phyloP scores from a whole-genome alignment of 768 basidiomycete genomes.

The Dictyophora rubrovolvata region DNA sequence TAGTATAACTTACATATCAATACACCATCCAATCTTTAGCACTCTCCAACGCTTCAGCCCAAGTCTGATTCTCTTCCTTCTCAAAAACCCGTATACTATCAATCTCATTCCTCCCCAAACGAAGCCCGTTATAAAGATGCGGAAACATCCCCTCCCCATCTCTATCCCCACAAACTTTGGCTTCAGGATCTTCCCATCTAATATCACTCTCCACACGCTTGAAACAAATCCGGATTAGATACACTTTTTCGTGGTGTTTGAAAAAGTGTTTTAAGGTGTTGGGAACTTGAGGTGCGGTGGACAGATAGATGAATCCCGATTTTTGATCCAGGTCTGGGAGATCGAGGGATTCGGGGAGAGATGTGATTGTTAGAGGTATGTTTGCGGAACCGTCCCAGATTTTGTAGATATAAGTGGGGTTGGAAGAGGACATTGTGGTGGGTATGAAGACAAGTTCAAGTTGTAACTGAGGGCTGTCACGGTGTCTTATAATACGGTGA shows the following conservation, averaged over 20 bases:
- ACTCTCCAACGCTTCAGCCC: conserved; percentile 23
- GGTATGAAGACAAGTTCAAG: too few species aligned
- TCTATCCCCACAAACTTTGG: conserved; percentile 31
- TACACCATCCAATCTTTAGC: conserved; percentile 25
- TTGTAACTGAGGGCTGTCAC: too few species aligned
- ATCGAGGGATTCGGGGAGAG: conserved; percentile 38
- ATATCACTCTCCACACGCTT: conserved; percentile 28
- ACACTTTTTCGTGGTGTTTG: conserved; percentile 26
- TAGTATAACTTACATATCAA: conserved; percentile 12
- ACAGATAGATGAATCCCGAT: conserved; percentile 47
- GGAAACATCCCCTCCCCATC: conserved; percentile 41
- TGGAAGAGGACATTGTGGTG: too few species aligned
- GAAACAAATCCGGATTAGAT: conserved; percentile 36
- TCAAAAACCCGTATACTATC: conserved; percentile 28
- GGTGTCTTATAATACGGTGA: too few species aligned
- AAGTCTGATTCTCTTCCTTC: conserved; percentile 18
- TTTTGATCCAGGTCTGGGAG: conserved; percentile 37
- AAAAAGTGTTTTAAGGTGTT: conserved; percentile 42
- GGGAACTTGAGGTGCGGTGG: conserved; percentile 40
- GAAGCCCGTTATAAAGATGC: conserved; percentile 40
- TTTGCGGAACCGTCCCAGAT: too few species aligned
- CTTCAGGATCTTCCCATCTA: conserved; percentile 41
- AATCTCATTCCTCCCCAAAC: conserved; percentile 35
- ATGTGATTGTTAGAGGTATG: conserved; percentile 22
- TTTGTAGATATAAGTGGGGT: too few species aligned